Percentiles rank a stretch among this genome's conserved stretches.
These are phyloP conservation scores for Ocimum tenuiflorum DNA, from an alignment of 257 asterid species.

Conservation along the genomic window DNA sequence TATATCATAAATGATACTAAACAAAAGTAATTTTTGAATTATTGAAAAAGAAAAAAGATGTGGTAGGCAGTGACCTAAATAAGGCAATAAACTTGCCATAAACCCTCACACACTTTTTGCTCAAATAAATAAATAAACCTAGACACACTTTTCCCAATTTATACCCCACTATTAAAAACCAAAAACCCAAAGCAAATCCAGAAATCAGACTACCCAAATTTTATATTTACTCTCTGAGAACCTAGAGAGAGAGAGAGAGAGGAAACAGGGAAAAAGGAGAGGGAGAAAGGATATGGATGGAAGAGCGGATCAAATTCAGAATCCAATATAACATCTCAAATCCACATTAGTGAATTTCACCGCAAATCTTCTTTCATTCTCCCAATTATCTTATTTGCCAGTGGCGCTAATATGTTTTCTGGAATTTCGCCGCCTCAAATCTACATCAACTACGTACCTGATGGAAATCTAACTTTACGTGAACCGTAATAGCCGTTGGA, in stretches of 20 bases:
- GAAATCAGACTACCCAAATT: not conserved
- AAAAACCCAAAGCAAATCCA: constrained; percentile 12
- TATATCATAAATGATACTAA: no score
- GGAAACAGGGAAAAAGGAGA: not conserved
- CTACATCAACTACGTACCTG: constrained; percentile 13
- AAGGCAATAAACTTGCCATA: not conserved
- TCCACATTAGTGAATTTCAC: constrained; percentile 14
- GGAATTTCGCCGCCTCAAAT: constrained; percentile 15
- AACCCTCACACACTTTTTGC: no score
- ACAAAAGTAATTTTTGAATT: no score
- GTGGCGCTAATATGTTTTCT: not conserved
- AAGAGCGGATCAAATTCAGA: constrained; percentile 26
- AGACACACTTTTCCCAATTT: not conserved
- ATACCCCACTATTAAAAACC: constrained; percentile 14
- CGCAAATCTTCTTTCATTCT: not conserved
- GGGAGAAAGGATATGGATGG: constrained; percentile 27
- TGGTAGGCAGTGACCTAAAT: not conserved
- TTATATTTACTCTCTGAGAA: constrained; percentile 12
- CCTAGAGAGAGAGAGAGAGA: constrained; percentile 20
- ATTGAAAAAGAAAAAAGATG: not conserved
- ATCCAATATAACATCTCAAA: constrained; percentile 15
- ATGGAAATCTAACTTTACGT: constrained; percentile 15
- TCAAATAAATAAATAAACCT: not conserved
- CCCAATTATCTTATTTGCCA: constrained; percentile 6
- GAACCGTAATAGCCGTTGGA: constrained; percentile 18